Evolutionary conservation across 257 asterid species (phyloP).

Genomic region (Solanum etuberosum): DNA sequence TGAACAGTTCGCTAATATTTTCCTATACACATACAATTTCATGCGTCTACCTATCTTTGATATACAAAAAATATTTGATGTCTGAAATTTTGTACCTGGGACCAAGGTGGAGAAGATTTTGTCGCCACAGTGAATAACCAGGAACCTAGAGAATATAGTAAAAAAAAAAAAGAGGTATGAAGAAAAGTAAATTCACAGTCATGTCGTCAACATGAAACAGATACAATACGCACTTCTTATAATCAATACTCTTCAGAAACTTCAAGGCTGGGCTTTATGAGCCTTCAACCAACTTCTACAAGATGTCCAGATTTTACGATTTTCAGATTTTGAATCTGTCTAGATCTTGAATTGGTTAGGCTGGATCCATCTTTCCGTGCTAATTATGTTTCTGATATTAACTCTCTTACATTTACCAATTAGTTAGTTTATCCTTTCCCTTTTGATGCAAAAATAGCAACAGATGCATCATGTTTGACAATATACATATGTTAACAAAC

Average conservation of each 20-base stretch:
- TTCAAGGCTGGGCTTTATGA: neutral
- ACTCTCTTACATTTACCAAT: neutral
- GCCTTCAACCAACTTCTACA: neutral
- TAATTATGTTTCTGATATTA: neutral
- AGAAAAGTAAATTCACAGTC: neutral
- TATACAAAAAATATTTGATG: neutral
- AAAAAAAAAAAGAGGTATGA: neutral
- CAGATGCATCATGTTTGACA: neutral
- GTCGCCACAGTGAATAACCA: slow-evolving; percentile 61
- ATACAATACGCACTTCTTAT: neutral
- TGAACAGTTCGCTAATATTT: neutral
- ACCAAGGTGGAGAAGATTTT: slow-evolving; percentile 61
- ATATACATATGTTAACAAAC: neutral
- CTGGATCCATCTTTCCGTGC: neutral
- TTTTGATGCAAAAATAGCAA: neutral
- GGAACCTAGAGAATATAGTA: slow-evolving; percentile 48
- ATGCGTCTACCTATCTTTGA: neutral
- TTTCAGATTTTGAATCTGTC: neutral
- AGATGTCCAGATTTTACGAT: neutral
- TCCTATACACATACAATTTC: neutral
- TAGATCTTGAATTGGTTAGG: neutral
- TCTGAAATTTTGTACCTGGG: slow-evolving; percentile 41
- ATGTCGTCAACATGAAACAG: neutral
- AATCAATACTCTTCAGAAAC: neutral
- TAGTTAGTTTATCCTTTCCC: neutral